Base-by-base conservation (phyloP, 75 land plant genomes). In the Pseudotsuga menziesii region DNA sequence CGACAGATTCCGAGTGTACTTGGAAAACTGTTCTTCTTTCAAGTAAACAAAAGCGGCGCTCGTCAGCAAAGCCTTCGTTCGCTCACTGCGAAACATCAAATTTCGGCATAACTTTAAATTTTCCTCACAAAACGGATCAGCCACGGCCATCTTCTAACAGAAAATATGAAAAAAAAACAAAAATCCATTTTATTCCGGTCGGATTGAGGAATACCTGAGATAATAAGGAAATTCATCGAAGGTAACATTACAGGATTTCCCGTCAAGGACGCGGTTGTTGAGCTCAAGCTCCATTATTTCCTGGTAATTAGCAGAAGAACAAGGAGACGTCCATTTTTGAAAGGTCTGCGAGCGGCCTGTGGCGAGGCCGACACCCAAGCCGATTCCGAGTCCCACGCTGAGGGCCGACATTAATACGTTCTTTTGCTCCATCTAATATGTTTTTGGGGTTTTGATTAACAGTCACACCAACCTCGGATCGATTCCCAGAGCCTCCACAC, bases 211-310 rank as follows among this genome's bases (percentile, higher is more conserved):
- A 74, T 84, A 93, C 96, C 89, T 91, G 67, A 93, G 87, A 57
- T 91, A 93, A 81, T 91, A 93, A 13, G 96, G 96, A 41, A 93
- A 93, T 7, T 91, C 80, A 11, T 93, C 92, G 73, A 93, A 91
- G 1, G 94, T 88, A 55, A 91, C 84, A 0, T 80, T 77, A 72
- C 87, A 82, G 26, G 85, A 85, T 75, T 76, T 75, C 44, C 96
- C 94, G 64, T 93, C 88, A 23, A 89, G 76, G 5, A 91, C 78
- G 55, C 67, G 86, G 13, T 79, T 57, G 22, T 79, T 5, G 80
- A 93, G 79, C 82, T 93, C 94, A 73, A 83, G 76, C 74, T 91
- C 90, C 74, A 93, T 71, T 26, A 67, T 52, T 74, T 89, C 89
- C 13, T 58, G 7, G 83, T 82, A 39, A 85, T 52, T 20, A 57